These are phyloP conservation scores for Eucalyptus pumila DNA, from an alignment of 345 rosid species.

Conservation along the genomic window DNA sequence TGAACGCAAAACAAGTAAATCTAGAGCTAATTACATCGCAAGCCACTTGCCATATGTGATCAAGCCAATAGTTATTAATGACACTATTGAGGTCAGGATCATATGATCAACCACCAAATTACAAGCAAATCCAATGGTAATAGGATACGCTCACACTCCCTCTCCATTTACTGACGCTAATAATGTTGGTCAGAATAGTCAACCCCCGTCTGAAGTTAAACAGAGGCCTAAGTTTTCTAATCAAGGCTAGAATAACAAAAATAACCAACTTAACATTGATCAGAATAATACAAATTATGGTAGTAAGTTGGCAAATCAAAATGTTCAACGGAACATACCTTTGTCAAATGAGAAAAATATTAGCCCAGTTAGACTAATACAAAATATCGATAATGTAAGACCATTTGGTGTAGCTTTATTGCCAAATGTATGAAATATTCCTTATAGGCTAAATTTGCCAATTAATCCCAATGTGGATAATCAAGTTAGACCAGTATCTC, in stretches of 20 bases:
- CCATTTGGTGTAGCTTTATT: no score
- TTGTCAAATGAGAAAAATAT: no score
- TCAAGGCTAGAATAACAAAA: background rate
- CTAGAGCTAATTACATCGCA: background rate
- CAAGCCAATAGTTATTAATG: background rate
- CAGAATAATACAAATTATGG: no score
- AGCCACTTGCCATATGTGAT: background rate
- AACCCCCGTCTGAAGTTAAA: background rate
- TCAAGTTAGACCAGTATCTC: no score
- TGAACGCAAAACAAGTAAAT: background rate
- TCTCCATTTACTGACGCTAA: background rate
- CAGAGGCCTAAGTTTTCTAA: background rate
- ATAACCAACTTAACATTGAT: background rate
- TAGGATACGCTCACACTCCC: background rate
- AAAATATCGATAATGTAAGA: accelerated
- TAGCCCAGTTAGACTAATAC: no score
- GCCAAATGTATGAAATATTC: no score
- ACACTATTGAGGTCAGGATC: background rate
- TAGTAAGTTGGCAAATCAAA: no score
- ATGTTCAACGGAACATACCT: no score
- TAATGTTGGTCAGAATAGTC: background rate
- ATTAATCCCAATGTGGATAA: no score
- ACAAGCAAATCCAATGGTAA: background rate
- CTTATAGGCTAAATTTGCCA: no score
- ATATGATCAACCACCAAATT: background rate